A percentile compares a stretch with the other conserved stretches of the same genome.
These are phyloP conservation scores for Mariannaea elegans DNA, from an alignment of 2,329 filamentous ascomycete genomes.

Conservation along the genomic window DNA sequence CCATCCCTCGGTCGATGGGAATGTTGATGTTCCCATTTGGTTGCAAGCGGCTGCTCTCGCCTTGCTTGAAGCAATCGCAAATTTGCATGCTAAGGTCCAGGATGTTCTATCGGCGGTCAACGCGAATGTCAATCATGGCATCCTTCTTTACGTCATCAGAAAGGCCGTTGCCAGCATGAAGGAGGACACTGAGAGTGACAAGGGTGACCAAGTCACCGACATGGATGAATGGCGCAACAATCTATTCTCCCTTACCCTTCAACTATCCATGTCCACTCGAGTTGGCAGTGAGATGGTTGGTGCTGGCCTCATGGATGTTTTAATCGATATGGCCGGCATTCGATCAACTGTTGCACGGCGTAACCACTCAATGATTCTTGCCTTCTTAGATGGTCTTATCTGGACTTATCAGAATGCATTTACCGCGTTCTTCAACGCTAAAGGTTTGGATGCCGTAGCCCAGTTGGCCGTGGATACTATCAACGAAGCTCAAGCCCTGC, in stretches of 20 bases:
- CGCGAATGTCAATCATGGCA: slow-evolving; percentile 94
- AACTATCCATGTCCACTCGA: slow-evolving; percentile 77
- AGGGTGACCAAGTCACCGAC: slow-evolving; percentile 68
- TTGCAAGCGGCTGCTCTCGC: slow-evolving; percentile 85
- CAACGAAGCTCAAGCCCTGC: slow-evolving; percentile 71
- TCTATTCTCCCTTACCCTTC: slow-evolving; percentile 86
- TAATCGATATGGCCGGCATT: slow-evolving; percentile 87
- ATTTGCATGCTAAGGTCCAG: slow-evolving; percentile 76
- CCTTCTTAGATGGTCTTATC: slow-evolving; percentile 88
- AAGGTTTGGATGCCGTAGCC: slow-evolving; percentile 90
- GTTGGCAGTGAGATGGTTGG: slow-evolving; percentile 86
- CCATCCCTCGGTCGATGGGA: slow-evolving; percentile 78
- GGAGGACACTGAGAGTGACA: slow-evolving; percentile 60
- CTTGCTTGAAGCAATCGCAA: slow-evolving; percentile 85
- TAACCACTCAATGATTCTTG: slow-evolving; percentile 83
- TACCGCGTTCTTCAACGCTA: slow-evolving; percentile 80
- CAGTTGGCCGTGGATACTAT: slow-evolving; percentile 85
- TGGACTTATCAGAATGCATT: slow-evolving; percentile 88
- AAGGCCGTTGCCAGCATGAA: slow-evolving; percentile 88
- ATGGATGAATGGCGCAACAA: slow-evolving; percentile 90
- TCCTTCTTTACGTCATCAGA: slow-evolving; percentile 90
- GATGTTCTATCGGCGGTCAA: slow-evolving; percentile 93
- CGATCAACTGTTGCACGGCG: slow-evolving; percentile 84
- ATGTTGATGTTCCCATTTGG: slow-evolving; percentile 73
- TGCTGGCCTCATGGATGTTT: slow-evolving; percentile 87